Percentiles rank a stretch among this genome's conserved stretches.
These are phyloP conservation scores for Coniochaeta ligniaria DNA, from an alignment of 2,329 filamentous ascomycete genomes.

Conservation along the genomic window DNA sequence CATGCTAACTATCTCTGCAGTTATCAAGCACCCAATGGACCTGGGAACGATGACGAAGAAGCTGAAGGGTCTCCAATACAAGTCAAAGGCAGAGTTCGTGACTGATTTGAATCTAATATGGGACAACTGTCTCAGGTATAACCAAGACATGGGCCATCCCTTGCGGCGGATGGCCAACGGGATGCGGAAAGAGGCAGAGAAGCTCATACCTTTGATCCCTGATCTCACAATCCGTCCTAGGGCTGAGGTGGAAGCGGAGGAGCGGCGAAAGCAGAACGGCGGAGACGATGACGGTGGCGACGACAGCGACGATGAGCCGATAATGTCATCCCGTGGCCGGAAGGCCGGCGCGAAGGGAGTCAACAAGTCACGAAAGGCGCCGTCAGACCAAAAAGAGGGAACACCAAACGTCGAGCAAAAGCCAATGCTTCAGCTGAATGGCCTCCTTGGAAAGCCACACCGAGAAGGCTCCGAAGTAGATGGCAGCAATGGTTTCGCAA, in stretches of 20 bases:
- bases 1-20: conserved; percentile 30
- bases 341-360: conserved; percentile 78
- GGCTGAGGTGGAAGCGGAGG: conserved; percentile 87
- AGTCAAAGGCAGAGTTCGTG: conserved; percentile 91
- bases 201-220: conserved; percentile 88
- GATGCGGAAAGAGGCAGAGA: conserved; percentile 97
- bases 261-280: conserved; percentile 78
- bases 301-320: conserved; percentile 94
- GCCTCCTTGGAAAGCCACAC: conserved; percentile 48
- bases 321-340: conserved; percentile 92
- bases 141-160: conserved; percentile 80
- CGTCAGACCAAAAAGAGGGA: conserved; percentile 66
- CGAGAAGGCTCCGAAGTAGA: conserved; percentile 77
- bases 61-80: conserved; percentile 71
- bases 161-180: conserved; percentile 88
- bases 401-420: conserved; percentile 73
- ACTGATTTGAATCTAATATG: conserved; percentile 91
- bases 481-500: conserved; percentile 78
- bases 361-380: conserved; percentile 70
- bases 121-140: conserved; percentile 95
- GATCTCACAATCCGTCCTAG: conserved; percentile 86
- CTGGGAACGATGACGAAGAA: conserved; percentile 98
- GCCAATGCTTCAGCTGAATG: conserved; percentile 61
- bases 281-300: conserved; percentile 76
- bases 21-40: conserved; percentile 97